A percentile compares a stretch with the other conserved stretches of the same genome.
These are phyloP conservation scores for Citropsis articulata DNA, from an alignment of 345 rosid genomes.

Conservation along the genomic window DNA sequence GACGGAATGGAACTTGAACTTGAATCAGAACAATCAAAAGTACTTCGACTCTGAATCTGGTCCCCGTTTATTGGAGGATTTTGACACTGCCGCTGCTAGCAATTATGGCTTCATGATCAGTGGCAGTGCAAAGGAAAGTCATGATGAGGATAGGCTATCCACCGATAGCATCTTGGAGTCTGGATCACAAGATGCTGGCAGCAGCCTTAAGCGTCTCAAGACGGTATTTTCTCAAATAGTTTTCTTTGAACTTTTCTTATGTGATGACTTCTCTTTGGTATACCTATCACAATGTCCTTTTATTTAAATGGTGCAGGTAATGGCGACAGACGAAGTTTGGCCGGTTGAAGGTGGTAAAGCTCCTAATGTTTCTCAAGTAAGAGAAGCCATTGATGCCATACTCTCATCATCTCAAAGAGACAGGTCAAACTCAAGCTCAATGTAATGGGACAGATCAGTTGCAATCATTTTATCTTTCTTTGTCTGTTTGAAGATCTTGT, in stretches of 20 bases:
- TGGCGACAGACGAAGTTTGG: constrained; percentile 97
- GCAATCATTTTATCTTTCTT: constrained; percentile 10
- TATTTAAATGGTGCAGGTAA: constrained; percentile 40
- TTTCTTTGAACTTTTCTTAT: not conserved
- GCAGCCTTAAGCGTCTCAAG: constrained; percentile 50
- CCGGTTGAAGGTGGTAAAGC: constrained; percentile 91
- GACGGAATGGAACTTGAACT: constrained; percentile 31
- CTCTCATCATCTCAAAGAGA: constrained; percentile 65
- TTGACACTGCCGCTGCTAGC: constrained; percentile 27
- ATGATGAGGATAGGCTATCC: constrained; percentile 53
- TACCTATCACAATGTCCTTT: not conserved
- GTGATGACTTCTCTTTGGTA: not conserved
- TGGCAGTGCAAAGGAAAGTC: constrained; percentile 21
- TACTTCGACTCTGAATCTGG: constrained; percentile 7
- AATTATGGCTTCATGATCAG: constrained; percentile 24
- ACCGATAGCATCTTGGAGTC: constrained; percentile 45
- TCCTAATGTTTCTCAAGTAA: constrained; percentile 88
- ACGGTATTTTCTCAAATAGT: constrained; percentile 26
- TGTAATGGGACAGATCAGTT: constrained; percentile 13
- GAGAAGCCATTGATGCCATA: constrained; percentile 93
- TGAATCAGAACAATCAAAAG: constrained; percentile 39
- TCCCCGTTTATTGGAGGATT: constrained; percentile 38
- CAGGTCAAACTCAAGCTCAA: constrained; percentile 41
- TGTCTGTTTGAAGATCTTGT: constrained; percentile 24
- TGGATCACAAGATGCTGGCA: constrained; percentile 29